phyloP scores from a whole-genome alignment of 208 protist genomes.

The Crithidia thermophila region DNA sequence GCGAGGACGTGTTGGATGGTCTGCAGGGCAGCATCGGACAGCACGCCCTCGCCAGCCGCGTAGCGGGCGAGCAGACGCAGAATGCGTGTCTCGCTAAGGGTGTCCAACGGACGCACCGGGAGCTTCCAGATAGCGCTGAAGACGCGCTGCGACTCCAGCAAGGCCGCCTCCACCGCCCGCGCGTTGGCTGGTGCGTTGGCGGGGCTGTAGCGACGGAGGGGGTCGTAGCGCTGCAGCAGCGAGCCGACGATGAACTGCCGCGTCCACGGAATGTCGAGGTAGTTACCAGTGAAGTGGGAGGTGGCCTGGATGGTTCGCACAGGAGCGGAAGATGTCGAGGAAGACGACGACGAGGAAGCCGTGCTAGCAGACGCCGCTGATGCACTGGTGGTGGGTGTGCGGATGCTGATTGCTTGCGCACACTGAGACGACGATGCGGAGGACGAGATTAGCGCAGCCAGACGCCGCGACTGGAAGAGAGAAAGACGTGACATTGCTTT shows the following conservation, averaged over 20 bases:
- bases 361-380: too few relatives aligned
- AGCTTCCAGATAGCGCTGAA: slow-evolving; percentile 67
- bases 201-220: slow-evolving; percentile 9
- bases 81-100: slow-evolving; percentile 70
- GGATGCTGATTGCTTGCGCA: neutral
- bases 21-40: slow-evolving; percentile 61
- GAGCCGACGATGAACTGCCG: slow-evolving; percentile 81
- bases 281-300: slow-evolving; percentile 66
- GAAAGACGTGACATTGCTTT: too few relatives aligned
- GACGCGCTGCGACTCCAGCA: slow-evolving; percentile 62
- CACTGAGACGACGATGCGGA: too few relatives aligned
- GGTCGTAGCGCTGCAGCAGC: slow-evolving; percentile 73
- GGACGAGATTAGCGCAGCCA: too few relatives aligned
- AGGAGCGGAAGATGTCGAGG: neutral
- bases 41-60: slow-evolving; percentile 60
- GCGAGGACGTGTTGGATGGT: slow-evolving; percentile 54
- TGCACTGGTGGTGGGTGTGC: neutral
- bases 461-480: too few relatives aligned
- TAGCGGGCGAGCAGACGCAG: slow-evolving; percentile 79
- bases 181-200: neutral
- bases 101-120: slow-evolving; percentile 61
- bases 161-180: slow-evolving; percentile 39
- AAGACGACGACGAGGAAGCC: neutral
- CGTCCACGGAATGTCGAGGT: slow-evolving; percentile 69
- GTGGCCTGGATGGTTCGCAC: slow-evolving; percentile 9